Evolutionary conservation across 495 filamentous ascomycete species (phyloP), one percentile per base, ranked within the genome.

Genomic region (Tuber magnatum): DNA sequence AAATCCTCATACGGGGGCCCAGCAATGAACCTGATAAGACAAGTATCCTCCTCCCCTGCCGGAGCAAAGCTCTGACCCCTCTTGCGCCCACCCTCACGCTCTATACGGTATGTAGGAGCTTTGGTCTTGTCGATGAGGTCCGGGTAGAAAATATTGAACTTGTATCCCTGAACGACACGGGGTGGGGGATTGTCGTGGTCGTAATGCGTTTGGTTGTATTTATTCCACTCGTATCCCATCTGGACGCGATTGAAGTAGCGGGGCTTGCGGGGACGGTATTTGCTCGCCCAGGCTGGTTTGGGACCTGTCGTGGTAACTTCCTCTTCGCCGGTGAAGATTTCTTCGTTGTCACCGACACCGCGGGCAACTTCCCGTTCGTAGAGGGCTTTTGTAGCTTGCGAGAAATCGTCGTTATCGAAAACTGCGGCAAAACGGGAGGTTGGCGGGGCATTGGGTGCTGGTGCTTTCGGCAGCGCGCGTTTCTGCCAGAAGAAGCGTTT

Each of bases 211-310:
- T 99, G 95, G 81, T 99, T 99, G 86, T 99, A 99, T 83, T 99
- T 99, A 83, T 99, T 99, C 95, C 95, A 99, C 83, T 99, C 95
- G 84, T 97, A 99, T 61, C 95, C 95, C 93, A 97, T 98, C 84
- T 97, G 94, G 61, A 97, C 94, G 35, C 95, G 90, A 82, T 98
- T 98, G 87, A 99, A 98, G 85, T 98, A 98, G 43, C 92, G 88
- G 16, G 95, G 96, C 85, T 98, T 97, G 71, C 95, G 88, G 38
- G 96, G 94, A 24, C 94, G 89, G 81, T 97, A 92, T 83, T 97
- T 96, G 82, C 89, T 88, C 24, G 93, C 92, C 95, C 95, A 99
- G 78, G 90, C 88, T 7, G 93, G 90, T 76, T 89, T 90, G 1
- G 84, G 81, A 9, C 85, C 84, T 48, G 87, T 85, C 20, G 90